These are phyloP conservation scores for Ceriops decandra DNA, from an alignment of 345 rosid genomes.

Conservation along the genomic window DNA sequence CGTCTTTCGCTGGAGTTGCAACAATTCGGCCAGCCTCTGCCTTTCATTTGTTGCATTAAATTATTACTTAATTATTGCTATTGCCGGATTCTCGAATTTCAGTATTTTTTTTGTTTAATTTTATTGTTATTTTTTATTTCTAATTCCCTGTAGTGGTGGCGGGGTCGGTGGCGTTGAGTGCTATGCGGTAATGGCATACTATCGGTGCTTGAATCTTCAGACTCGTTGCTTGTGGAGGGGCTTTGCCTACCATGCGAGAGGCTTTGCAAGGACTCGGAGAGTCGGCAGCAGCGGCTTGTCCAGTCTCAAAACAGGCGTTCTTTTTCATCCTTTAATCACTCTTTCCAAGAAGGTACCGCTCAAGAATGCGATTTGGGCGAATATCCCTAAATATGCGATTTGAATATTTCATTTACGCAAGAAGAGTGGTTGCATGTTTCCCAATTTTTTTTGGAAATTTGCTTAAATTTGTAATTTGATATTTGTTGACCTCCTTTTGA, in stretches of 20 bases:
- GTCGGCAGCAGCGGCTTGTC: not conserved
- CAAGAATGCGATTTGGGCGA: too few species aligned
- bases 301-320: not conserved
- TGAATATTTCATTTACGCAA: too few species aligned
- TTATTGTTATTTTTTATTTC: too few species aligned
- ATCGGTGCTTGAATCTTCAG: conserved; percentile 13
- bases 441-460: too few species aligned
- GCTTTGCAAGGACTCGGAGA: not conserved
- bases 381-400: too few species aligned
- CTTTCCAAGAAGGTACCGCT: conserved; percentile 13
- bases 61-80: too few species aligned
- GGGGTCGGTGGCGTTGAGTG: not conserved
- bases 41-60: not conserved
- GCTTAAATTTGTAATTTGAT: too few species aligned
- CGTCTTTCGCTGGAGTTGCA: too few species aligned
- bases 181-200: conserved; percentile 16
- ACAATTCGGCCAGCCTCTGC: too few species aligned
- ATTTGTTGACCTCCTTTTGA: too few species aligned
- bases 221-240: conserved; percentile 15
- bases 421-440: too few species aligned
- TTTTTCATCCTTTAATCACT: conserved; percentile 1
- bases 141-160: not conserved
- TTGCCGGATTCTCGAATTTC: not conserved
- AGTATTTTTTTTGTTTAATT: not conserved
- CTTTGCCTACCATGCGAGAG: conserved; percentile 1